Base-by-base conservation (phyloP, 192 early-diverging fungal species). In the Globomyces pollinis-pini region DNA sequence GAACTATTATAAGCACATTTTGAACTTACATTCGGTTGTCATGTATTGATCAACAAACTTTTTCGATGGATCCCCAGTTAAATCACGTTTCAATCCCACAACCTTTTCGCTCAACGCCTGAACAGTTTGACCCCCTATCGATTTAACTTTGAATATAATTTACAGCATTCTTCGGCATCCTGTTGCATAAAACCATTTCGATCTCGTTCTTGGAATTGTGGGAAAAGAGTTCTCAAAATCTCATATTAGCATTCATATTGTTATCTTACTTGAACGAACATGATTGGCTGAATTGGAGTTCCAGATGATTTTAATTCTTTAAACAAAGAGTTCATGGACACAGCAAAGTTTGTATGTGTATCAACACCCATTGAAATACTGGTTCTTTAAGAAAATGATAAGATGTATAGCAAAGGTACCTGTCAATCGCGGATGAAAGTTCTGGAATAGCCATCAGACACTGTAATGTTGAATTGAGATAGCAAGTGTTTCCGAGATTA, bases 151-250 rank as follows among this genome's bases (percentile, higher is more conserved):
- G 38, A 13, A 39, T n/a, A n/a, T n/a, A n/a, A n/a, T n/a, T n/a
- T n/a, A n/a, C n/a, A 98, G 71, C 89, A 96, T 64, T 99, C 96
- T 66, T 99, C 93, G 1, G 96, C 96, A 67, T 99, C 96, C 70
- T 99, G 96, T 71, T 99, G 96, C 71, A 86, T 79, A 63, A 72
- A 91, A 20, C 77, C 73, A 34, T 75, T 72, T 38, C 67, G 67
- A 38, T 90, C 86, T 60, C 73, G 75, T 66, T 96, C 89, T 5
- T 76, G 84, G 68, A 94, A 98, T 69, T 91, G 89, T 38, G 92
- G 94, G 57, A 84, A 96, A 4, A 77, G 78, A 32, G 72, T 71
- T 16, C 91, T 83, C 38, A 99, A 69, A 38, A 86, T 29, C 66
- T 78, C 56, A 13, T 43, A 35, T 65, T 23, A 18, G 4, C 1